Conservation (phyloP, 2,329 filamentous ascomycete genomes). For the Pseudogymnoascus sp. region DNA sequence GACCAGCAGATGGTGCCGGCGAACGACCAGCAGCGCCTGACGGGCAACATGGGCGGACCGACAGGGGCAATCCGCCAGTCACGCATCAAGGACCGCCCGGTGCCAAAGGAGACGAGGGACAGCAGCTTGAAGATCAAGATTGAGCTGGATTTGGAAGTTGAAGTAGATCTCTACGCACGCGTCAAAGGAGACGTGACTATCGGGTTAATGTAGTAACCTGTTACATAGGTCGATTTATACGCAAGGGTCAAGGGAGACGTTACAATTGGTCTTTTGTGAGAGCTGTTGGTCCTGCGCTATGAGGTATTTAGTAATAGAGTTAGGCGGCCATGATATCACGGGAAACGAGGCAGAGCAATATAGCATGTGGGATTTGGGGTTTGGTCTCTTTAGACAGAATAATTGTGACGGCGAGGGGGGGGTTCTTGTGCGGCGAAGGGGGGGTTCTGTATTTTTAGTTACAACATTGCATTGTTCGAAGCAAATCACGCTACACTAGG, state of each 20-base stretch:
- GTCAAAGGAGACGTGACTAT: slow-evolving; percentile 25
- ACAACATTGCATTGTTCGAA: neutral
- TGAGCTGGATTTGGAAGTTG: slow-evolving; percentile 32
- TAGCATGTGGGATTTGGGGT: neutral
- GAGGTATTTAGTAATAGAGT: slow-evolving; percentile 16
- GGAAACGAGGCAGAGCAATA: neutral
- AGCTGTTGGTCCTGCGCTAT: neutral
- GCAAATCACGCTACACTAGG: neutral
- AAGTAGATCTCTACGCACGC: slow-evolving; percentile 22
- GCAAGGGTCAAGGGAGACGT: slow-evolving; percentile 19
- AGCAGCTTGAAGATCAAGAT: slow-evolving; percentile 36
- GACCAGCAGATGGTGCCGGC: slow-evolving; percentile 16
- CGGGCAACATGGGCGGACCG: slow-evolving; percentile 26
- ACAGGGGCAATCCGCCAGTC: slow-evolving; percentile 29
- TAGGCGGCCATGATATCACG: slow-evolving; percentile 12
- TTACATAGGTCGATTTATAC: slow-evolving; percentile 16
- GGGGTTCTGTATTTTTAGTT: neutral
- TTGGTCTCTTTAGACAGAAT: neutral
- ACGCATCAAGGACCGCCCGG: slow-evolving; percentile 33
- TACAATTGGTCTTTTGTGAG: slow-evolving; percentile 16
- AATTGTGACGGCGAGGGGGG: neutral
- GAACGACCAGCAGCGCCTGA: slow-evolving; percentile 18
- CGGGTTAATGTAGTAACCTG: slow-evolving; percentile 22
- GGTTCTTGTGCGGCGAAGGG: too few relatives aligned
- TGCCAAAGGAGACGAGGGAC: slow-evolving; percentile 30